Evolutionary conservation across 2,329 filamentous ascomycete species (phyloP).

Genomic region (Penicillium sp.): DNA sequence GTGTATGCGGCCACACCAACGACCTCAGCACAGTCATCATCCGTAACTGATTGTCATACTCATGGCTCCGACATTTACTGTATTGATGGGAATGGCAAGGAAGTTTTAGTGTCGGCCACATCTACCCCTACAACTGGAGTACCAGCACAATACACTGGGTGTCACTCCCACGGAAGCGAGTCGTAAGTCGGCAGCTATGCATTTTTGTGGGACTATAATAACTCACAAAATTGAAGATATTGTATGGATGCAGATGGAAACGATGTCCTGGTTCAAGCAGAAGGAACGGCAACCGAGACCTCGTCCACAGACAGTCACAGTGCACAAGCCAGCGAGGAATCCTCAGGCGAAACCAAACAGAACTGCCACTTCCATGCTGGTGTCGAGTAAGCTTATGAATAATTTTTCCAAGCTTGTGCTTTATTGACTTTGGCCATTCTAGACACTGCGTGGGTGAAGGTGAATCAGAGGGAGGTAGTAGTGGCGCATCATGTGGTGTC

Average conservation of each 20-base stretch:
- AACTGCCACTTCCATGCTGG: constrained; percentile 67
- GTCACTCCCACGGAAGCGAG: constrained; percentile 53
- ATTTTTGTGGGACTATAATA: neutral
- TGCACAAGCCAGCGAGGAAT: constrained; percentile 24
- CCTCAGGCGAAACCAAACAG: constrained; percentile 27
- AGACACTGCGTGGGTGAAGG: constrained; percentile 49
- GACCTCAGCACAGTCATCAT: constrained; percentile 33
- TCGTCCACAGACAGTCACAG: neutral
- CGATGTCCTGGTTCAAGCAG: constrained; percentile 50
- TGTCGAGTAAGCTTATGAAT: constrained; percentile 52
- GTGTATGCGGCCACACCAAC: constrained; percentile 24
- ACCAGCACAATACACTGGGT: constrained; percentile 55
- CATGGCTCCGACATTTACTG: constrained; percentile 36
- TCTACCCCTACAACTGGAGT: constrained; percentile 49
- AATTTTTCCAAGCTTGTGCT: neutral
- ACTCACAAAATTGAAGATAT: constrained; percentile 39
- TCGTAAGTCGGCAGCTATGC: constrained; percentile 36
- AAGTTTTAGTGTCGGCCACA: constrained; percentile 35
- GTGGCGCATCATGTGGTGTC: constrained; percentile 39
- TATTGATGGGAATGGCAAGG: constrained; percentile 28
- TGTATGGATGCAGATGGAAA: constrained; percentile 53
- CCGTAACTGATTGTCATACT: constrained; percentile 47
- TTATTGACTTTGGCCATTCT: constrained; percentile 8
- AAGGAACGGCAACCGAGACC: constrained; percentile 15
- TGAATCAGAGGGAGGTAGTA: constrained; percentile 34